A percentile compares a stretch with the other conserved stretches of the same genome.
These are phyloP conservation scores for Acanthamoeba healyi DNA, from an alignment of 208 protist genomes.

Conservation along the genomic window DNA sequence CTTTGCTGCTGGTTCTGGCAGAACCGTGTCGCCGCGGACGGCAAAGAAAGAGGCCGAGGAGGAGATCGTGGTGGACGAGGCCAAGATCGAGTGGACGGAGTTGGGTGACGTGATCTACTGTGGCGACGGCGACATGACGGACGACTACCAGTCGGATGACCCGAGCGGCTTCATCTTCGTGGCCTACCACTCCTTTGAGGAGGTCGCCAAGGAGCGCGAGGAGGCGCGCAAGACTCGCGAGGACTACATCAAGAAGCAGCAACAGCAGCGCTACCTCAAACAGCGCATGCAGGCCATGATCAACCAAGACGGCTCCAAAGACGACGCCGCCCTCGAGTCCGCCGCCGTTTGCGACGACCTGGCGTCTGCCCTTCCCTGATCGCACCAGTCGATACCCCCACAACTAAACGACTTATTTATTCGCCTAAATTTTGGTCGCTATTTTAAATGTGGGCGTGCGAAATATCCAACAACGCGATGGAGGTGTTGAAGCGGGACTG, in stretches of 20 bases:
- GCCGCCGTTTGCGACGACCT: not conserved
- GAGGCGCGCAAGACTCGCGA: constrained; percentile 47
- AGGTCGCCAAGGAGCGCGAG: constrained; percentile 16
- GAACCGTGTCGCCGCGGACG: not conserved
- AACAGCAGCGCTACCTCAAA: constrained; percentile 26
- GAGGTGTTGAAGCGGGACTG: not conserved
- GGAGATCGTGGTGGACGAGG: constrained; percentile 24
- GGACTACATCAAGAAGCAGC: constrained; percentile 37
- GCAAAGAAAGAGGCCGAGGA: not conserved
- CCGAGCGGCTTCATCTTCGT: constrained; percentile 47
- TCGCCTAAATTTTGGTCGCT: too few relatives aligned
- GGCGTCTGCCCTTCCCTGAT: not conserved
- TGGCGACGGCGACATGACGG: constrained; percentile 50
- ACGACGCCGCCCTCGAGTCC: not conserved
- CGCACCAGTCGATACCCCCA: not conserved
- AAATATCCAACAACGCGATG: too few relatives aligned
- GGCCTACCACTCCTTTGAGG: constrained; percentile 23
- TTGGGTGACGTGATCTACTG: constrained; percentile 54
- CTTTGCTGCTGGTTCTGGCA: not conserved
- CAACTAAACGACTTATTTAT: too few relatives aligned
- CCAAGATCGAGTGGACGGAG: constrained; percentile 30
- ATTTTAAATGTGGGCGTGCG: too few relatives aligned
- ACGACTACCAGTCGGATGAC: constrained; percentile 28
- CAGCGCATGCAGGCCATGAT: constrained; percentile 40
- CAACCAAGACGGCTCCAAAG: not conserved